Conservation (phyloP, 2,329 filamentous ascomycete species). For the Ascochyta lentis region DNA sequence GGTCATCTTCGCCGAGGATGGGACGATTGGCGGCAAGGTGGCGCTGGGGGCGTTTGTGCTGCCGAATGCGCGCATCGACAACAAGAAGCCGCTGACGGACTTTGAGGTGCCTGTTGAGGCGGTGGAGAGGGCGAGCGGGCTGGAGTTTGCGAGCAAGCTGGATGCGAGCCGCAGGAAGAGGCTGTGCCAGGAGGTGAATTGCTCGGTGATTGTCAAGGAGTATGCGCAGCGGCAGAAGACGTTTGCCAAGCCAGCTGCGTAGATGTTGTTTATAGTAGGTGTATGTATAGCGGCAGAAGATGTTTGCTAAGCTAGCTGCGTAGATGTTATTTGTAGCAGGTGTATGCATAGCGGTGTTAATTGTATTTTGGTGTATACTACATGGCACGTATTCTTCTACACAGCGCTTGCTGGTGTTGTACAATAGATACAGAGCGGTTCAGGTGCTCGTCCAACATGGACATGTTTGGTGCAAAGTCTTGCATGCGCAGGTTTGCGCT, state of each 20-base stretch:
- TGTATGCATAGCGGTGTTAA: conserved; percentile 44
- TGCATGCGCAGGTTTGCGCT: no score
- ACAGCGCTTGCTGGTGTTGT: conserved; percentile 21
- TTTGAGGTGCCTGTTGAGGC: conserved; percentile 96
- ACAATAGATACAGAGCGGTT: conserved; percentile 32
- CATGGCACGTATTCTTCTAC: conserved; percentile 14
- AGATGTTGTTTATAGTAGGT: neutral
- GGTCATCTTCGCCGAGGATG: conserved; percentile 95
- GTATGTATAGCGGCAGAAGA: conserved; percentile 18
- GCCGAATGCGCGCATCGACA: conserved; percentile 88
- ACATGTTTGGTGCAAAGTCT: no score
- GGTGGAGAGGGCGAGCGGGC: conserved; percentile 86
- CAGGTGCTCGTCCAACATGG: no score
- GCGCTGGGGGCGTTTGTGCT: conserved; percentile 93
- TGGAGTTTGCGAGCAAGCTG: conserved; percentile 88
- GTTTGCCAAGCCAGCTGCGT: conserved; percentile 38
- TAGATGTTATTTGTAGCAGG: neutral
- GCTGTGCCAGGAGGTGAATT: conserved; percentile 85
- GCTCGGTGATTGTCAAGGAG: conserved; percentile 82
- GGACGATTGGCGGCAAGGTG: conserved; percentile 67
- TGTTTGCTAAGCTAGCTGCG: no score
- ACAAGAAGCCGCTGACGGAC: conserved; percentile 83
- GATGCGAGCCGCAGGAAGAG: conserved; percentile 75
- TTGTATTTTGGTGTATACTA: neutral
- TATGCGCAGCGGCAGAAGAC: conserved; percentile 67